Evolutionary conservation across 345 rosid species (phyloP), one percentile per base, ranked within the genome.

Genomic region (Arabis hirsuta): DNA sequence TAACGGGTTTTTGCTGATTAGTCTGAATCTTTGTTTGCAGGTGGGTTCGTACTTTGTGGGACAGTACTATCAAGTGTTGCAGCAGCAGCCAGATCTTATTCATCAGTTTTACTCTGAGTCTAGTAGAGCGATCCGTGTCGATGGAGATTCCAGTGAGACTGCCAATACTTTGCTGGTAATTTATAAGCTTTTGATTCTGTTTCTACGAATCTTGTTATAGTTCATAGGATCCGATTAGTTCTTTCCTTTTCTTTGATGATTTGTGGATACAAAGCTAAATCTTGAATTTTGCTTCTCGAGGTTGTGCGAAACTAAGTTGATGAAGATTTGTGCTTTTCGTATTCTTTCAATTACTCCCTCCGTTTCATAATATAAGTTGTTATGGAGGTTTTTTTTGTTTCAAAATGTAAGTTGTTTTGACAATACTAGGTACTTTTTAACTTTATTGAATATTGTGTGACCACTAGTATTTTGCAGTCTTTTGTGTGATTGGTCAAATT

Each of bases 21-120:
- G 14, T 12, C n/a, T n/a, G 50, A 38, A 42, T 60, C 32, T 41
- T 20, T 73, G 16, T 2, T 12, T 66, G 32, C 79, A 91, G 99
- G 96, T 95, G 63, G 99, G 99, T 53, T 89, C 99, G 6, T 95
- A 90, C 80, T 95, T 95, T 63, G 96, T 91, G 62, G 92, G 87
- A 5, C 97, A 91, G 82, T 95, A 95, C 80, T 95, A 91, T 72
- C 84, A 87, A 74, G 90, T 91, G 24, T 88, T 95, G 72, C 85
- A 84, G 72, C 93, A 91, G 50, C 91, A 86, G 0, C 97, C 97
- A 5, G 91, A 95, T 75, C 87, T 84, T 62, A 87, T 90, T 62
- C 93, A 95, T 73, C 96, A 87, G 82, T 95, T 95, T 73, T 95
- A 91, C 67, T 74, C 83, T 5, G 97, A 90, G 46, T 56, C 77